Percentiles rank a stretch among this genome's conserved stretches.
Conservation (phyloP, 148 eudicot genomes). For the Chenopodium quinoa region DNA sequence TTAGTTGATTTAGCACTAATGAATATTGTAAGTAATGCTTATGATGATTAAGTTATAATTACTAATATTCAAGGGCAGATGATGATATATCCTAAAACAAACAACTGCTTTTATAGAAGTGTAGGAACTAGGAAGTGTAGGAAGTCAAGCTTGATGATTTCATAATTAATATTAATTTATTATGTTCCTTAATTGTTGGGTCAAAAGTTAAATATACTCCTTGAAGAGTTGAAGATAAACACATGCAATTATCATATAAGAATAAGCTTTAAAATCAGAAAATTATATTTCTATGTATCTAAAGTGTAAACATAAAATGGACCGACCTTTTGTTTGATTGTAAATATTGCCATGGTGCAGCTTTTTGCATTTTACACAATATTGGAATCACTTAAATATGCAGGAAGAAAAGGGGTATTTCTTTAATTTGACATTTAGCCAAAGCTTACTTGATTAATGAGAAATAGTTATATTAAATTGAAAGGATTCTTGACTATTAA, state of each 20-base stretch:
- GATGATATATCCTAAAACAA: neutral
- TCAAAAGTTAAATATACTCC: slow-evolving; percentile 9
- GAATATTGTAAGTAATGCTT: neutral
- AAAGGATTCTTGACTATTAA: neutral
- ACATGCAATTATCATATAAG: neutral
- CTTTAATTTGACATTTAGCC: neutral
- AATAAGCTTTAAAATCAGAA: neutral
- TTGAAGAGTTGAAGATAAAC: slow-evolving; percentile 1
- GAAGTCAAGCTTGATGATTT: neutral
- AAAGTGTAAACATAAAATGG: neutral
- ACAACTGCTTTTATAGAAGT: slow-evolving; percentile 14
- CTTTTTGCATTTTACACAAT: neutral
- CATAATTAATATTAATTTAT: neutral
- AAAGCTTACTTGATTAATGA: neutral
- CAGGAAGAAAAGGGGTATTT: neutral
- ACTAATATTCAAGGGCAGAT: neutral
- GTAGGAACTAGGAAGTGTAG: neutral
- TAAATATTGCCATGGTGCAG: neutral
- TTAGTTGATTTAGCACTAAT: neutral
- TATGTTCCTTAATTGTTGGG: slow-evolving; percentile 16
- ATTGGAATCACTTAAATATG: neutral
- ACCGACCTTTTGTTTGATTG: neutral
- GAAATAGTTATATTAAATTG: neutral
- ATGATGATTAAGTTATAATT: neutral
- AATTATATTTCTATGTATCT: neutral